phyloP scores from a whole-genome alignment of 352 stramenopile genomes.

The Blastocystis sp. region DNA sequence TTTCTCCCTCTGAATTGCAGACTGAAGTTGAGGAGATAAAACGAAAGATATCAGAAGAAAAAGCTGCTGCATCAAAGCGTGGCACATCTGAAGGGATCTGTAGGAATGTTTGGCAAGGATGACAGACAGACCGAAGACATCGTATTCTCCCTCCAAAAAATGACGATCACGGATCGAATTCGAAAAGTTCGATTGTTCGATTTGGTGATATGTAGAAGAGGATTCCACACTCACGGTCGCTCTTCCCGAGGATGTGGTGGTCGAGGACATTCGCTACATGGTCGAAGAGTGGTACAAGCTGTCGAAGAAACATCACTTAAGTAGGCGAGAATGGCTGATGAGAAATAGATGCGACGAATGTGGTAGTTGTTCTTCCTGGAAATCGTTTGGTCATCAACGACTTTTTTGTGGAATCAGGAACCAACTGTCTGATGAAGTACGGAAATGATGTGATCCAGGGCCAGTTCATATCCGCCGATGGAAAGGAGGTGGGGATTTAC shows the following conservation, averaged over 20 bases:
- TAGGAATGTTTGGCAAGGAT: not conserved
- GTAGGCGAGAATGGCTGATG: not conserved
- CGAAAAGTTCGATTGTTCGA: not conserved
- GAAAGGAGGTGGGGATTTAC: not conserved
- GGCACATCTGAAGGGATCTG: not conserved
- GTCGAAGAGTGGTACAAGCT: not conserved
- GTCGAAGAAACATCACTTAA: not conserved
- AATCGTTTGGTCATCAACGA: conserved; percentile 27
- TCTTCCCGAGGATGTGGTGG: not conserved
- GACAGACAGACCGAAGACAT: not conserved
- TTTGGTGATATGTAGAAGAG: not conserved
- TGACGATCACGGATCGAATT: not conserved
- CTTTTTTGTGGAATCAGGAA: not conserved
- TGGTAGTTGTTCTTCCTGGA: conserved; percentile 44
- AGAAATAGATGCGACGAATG: not conserved
- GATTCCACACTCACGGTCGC: conserved; percentile 16
- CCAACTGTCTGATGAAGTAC: not conserved
- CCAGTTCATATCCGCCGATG: conserved; percentile 27
- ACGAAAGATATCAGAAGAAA: conserved; percentile 26
- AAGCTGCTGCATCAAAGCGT: not conserved
- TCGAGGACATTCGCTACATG: conserved; percentile 41
- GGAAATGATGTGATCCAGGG: not conserved
- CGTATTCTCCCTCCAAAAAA: not conserved
- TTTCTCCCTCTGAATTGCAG: not conserved
- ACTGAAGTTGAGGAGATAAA: conserved; percentile 24